Evolutionary conservation across 345 rosid genomes (phyloP).

Genomic region (Fremontodendron californicum): DNA sequence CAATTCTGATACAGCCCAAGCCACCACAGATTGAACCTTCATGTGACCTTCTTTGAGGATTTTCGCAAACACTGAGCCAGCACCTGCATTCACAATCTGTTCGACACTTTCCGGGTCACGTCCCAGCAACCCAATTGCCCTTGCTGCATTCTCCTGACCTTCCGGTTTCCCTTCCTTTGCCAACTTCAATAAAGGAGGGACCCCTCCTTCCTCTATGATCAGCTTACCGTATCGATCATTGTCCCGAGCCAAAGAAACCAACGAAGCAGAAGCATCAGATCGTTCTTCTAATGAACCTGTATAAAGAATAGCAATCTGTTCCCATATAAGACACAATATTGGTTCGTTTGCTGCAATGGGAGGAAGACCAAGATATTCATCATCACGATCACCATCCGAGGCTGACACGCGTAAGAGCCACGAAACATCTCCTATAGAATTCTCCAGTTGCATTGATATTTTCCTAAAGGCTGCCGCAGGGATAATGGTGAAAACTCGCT

Average conservation of each 20-base stretch:
- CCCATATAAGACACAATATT: constrained; percentile 80
- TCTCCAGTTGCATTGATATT: constrained; percentile 62
- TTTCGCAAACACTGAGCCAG: constrained; percentile 65
- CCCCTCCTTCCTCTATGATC: constrained; percentile 88
- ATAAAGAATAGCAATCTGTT: constrained; percentile 67
- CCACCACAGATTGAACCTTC: constrained; percentile 67
- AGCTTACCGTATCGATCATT: constrained; percentile 67
- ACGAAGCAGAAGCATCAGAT: constrained; percentile 71
- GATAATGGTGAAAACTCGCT: constrained; percentile 69
- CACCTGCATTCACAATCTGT: constrained; percentile 71
- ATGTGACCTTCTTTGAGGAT: constrained; percentile 81
- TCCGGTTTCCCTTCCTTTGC: constrained; percentile 74
- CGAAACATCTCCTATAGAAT: constrained; percentile 72
- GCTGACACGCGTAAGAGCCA: constrained; percentile 78
- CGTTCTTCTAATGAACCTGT: constrained; percentile 60
- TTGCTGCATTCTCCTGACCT: constrained; percentile 78
- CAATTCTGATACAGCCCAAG: constrained; percentile 72
- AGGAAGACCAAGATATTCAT: constrained; percentile 67
- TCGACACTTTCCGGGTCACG: constrained; percentile 77
- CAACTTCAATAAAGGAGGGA: constrained; percentile 67
- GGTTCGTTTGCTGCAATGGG: constrained; percentile 91
- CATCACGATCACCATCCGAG: constrained; percentile 48
- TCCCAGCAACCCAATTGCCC: constrained; percentile 39
- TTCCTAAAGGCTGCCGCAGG: constrained; percentile 78
- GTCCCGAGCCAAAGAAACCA: constrained; percentile 61